Evolutionary conservation across 2,329 filamentous ascomycete genomes (phyloP).

Genomic region (Phaeosphaeriaceae sp.): DNA sequence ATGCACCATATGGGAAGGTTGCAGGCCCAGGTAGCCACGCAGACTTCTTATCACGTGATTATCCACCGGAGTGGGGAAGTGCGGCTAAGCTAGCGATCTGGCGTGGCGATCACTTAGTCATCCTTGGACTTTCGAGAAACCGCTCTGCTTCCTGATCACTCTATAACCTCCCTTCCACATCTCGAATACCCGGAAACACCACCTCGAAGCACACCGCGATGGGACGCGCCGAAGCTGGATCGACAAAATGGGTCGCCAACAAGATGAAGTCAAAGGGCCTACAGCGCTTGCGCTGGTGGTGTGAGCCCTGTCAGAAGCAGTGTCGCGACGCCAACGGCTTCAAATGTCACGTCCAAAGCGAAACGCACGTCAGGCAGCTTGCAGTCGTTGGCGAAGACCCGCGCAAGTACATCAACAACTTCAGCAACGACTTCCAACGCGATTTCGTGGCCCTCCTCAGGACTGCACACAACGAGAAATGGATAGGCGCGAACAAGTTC

Average conservation of each 20-base stretch:
- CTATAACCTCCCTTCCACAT: conserved; percentile 1
- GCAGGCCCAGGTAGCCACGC: too few relatives aligned
- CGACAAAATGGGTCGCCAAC: conserved; percentile 89
- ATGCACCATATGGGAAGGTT: too few relatives aligned
- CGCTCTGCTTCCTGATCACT: background rate
- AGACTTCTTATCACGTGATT: background rate
- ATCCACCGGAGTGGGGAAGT: background rate
- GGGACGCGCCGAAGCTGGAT: conserved; percentile 91
- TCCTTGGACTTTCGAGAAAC: conserved; percentile 9
- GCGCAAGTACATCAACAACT: conserved; percentile 82
- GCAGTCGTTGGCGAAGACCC: conserved; percentile 86
- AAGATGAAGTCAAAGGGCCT: conserved; percentile 74
- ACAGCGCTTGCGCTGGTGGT: conserved; percentile 88
- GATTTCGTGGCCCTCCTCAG: conserved; percentile 80
- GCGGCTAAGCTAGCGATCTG: background rate
- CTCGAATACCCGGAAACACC: background rate
- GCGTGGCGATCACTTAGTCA: conserved; percentile 9
- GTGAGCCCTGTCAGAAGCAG: conserved; percentile 77
- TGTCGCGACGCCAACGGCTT: conserved; percentile 81
- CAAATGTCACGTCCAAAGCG: conserved; percentile 76
- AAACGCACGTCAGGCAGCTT: conserved; percentile 90
- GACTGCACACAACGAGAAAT: conserved; percentile 90
- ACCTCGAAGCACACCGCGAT: conserved; percentile 57
- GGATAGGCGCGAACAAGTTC: conserved; percentile 87
- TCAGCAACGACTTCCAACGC: conserved; percentile 78